Base-by-base conservation (phyloP, 2,329 filamentous ascomycete species). In the Diaporthe australafricana region DNA sequence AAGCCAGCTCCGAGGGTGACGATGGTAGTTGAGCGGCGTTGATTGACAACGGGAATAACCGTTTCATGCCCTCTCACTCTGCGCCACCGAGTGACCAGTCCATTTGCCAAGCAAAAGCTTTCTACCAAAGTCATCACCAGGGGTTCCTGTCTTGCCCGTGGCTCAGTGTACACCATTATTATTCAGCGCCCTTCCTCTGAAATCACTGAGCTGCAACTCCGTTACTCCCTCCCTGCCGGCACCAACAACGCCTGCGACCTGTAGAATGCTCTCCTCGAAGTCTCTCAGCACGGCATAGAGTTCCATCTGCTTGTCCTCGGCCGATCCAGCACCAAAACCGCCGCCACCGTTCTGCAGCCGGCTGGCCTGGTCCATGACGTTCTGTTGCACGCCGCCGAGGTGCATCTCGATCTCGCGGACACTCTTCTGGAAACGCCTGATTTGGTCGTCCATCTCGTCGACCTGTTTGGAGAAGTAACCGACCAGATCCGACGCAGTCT, bases 401-500 rank as follows among this genome's bases (percentile, higher is more conserved):
- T 92, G 90, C 74, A 87, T 84, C 80, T 93, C 91, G 68, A 93
- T 91, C 78, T 92, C 90, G 69, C 85, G 84, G 70, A 93, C 80
- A 73, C 89, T 90, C 56, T 83, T 82, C 76, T 88, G 87, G 76
- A 91, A 91, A 72, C 83, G 86, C 52, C 84, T 84, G 68, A 92
- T 85, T 67, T 89, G 89, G 22, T 83, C 80, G 20, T 85, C 83
- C 85, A 93, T 90, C 74, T 91, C 90, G 74, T 91, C 89, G 1
- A 89, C 86, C 25, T 90, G 87, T 70, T 84, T 85, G 16, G 88
- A 91, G 78, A 93, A 92, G 79, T 91, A 90, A 71, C 87, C 85
- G 67, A 92, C 89, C 32, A 93, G 81, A 75, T 91, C 91, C 63
- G 87, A 84, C 5, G 88, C 88, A 45, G 87, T 86, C 38, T 53